Evolutionary conservation across 345 rosid genomes (phyloP), one percentile per base, ranked within the genome.

Genomic region (Acer negundo): DNA sequence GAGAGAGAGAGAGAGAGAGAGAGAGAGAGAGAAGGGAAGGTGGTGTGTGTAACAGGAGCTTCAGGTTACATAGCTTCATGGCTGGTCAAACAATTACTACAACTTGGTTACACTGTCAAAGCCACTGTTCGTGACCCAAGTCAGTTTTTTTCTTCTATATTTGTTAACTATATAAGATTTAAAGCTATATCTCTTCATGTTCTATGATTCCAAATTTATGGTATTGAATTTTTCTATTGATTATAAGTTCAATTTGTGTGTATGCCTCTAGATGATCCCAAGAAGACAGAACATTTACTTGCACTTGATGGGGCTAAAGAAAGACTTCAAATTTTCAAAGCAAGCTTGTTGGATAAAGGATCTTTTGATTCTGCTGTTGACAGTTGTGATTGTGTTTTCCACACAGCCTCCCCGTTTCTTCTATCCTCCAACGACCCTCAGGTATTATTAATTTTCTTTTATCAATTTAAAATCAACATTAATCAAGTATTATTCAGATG

Each of bases 311-410:
- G 86, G 7, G 80, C 85, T 51, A 79, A 73, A 42, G 85, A 82
- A 62, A 76, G 82, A 63, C 86, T 84, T 56, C 49, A 78, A 31
- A 38, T 79, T 42, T 79, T 77, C 68, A 77, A 81, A 70, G 85
- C 77, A 65, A 69, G 65, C 47, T 79, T 84, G 9, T 10, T 79
- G 65, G 85, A 84, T 35, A 83, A 79, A 79, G 80, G 79, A 26
- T 79, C 82, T 19, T 86, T 86, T 66, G 79, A 86, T 44, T 46
- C 76, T 7, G 82, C 84, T 0, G 72, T 88, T 28, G 77, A 77
- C 42, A 92, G 92, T 73, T 90, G 94, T 55, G 78, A 86, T 1
- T 87, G 90, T 67, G 92, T 90, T 70, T 85, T 90, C 80, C 94
- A 90, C 76, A 83, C 89, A 0, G 97, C 94, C 4, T 80, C 92